Evolutionary conservation across 148 eudicot species (phyloP).

Genomic region (Hydrangea macrophylla): DNA sequence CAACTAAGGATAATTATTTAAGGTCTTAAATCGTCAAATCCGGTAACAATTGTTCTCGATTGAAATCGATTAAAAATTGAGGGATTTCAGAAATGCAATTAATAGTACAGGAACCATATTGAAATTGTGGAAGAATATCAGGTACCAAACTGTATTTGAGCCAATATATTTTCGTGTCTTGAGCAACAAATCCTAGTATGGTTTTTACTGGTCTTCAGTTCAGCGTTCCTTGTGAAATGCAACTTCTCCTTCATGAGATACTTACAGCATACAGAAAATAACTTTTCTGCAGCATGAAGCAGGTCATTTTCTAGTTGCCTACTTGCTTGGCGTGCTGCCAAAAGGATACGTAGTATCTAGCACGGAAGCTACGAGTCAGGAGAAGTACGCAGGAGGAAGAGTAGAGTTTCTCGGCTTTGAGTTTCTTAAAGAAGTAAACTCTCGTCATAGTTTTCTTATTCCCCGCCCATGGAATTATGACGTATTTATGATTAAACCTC

Average conservation of each 20-base stretch:
- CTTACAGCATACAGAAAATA: background rate
- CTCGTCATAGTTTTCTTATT: background rate
- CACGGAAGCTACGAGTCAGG: constrained; percentile 22
- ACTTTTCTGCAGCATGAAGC: constrained; percentile 48
- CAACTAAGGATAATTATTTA: too few relatives aligned
- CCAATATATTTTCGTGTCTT: background rate
- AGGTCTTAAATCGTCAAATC: too few relatives aligned
- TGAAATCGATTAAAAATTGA: too few relatives aligned
- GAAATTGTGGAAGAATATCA: too few relatives aligned
- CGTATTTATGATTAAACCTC: background rate
- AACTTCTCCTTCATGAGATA: background rate
- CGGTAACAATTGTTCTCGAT: too few relatives aligned
- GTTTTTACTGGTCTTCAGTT: background rate
- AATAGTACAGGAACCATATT: too few relatives aligned
- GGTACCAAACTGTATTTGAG: too few relatives aligned
- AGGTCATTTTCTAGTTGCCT: constrained; percentile 50
- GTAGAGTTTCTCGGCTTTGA: constrained; percentile 42
- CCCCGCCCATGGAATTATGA: background rate
- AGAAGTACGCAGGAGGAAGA: constrained; percentile 25
- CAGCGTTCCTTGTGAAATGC: background rate
- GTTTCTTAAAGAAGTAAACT: constrained; percentile 36
- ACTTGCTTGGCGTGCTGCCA: constrained; percentile 47
- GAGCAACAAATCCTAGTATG: background rate
- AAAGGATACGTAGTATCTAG: constrained; percentile 31
- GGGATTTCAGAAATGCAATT: too few relatives aligned